These are phyloP conservation scores for Ilex aquifolium DNA, from an alignment of 257 asterid genomes.

Conservation along the genomic window DNA sequence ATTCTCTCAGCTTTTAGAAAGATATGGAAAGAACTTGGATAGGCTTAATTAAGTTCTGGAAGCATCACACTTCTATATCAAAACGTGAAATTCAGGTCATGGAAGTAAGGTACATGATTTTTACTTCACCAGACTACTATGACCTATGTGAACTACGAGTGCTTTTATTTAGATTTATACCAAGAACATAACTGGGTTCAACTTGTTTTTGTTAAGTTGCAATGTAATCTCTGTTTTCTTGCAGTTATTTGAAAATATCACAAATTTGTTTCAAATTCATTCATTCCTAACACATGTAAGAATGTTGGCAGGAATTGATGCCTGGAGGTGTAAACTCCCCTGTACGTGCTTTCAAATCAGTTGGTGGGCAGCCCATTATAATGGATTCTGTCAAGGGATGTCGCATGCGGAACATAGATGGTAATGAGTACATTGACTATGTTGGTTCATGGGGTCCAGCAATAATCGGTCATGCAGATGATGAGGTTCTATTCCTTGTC, in stretches of 20 bases:
- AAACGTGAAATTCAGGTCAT: no score
- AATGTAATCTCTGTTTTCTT: no score
- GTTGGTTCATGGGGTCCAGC: conserved; percentile 99
- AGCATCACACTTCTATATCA: no score
- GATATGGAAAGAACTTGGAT: no score
- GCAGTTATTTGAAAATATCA: background rate
- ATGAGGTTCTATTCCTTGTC: conserved; percentile 50
- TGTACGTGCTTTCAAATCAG: conserved; percentile 97
- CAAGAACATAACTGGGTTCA: background rate
- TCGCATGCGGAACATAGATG: conserved; percentile 93
- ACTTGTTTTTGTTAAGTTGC: no score
- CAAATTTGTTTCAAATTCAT: background rate
- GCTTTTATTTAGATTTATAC: background rate
- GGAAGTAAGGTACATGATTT: background rate
- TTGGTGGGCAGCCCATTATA: conserved; percentile 94
- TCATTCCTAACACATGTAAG: conserved; percentile 5
- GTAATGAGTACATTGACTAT: conserved; percentile 95
- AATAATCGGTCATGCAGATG: conserved; percentile 98
- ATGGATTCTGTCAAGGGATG: conserved; percentile 94
- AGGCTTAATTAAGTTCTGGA: no score
- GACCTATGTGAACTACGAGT: background rate
- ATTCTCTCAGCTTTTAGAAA: no score
- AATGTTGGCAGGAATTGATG: conserved; percentile 74
- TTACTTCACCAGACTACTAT: background rate
- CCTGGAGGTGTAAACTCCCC: conserved; percentile 99